Evolutionary conservation across 2,329 filamentous ascomycete genomes (phyloP).

Genomic region (Laburnicola sp.): DNA sequence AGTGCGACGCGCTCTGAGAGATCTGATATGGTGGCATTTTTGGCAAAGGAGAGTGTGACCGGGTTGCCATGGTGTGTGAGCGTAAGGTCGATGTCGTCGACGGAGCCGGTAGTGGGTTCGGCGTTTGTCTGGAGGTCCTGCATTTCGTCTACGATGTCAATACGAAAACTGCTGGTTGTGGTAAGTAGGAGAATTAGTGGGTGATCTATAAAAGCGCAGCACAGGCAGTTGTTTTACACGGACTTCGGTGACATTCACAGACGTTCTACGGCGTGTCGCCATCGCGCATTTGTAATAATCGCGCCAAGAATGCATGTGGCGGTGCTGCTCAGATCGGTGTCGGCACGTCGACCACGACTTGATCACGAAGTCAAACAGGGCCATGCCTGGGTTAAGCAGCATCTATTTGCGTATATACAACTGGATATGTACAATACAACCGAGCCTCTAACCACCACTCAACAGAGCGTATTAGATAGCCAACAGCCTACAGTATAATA

Average conservation of each 20-base stretch:
- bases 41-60: slow-evolving; percentile 53
- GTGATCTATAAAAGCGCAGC: slow-evolving; percentile 29
- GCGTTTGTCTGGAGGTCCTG: slow-evolving; percentile 15
- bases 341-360: no score
- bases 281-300: slow-evolving; percentile 41
- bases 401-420: background rate
- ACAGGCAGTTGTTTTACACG: slow-evolving; percentile 12
- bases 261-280: slow-evolving; percentile 38
- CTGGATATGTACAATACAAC: background rate
- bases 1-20: slow-evolving; percentile 62
- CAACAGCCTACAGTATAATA: slow-evolving; percentile 2
- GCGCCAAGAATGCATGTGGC: slow-evolving; percentile 13
- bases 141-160: slow-evolving; percentile 6
- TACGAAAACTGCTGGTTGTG: slow-evolving; percentile 6
- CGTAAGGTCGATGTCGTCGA: slow-evolving; percentile 45
- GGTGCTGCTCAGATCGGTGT: background rate
- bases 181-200: slow-evolving; percentile 29
- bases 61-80: slow-evolving; percentile 60
- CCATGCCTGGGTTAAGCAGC: background rate
- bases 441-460: background rate
- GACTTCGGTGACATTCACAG: slow-evolving; percentile 40
- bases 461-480: background rate
- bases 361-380: background rate
- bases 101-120: slow-evolving; percentile 14
- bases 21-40: slow-evolving; percentile 58